Percentiles rank a stretch among this genome's conserved stretches.
Conservation (phyloP, 1,139 yeast species). For the Lodderomyces metapsilosis region DNA sequence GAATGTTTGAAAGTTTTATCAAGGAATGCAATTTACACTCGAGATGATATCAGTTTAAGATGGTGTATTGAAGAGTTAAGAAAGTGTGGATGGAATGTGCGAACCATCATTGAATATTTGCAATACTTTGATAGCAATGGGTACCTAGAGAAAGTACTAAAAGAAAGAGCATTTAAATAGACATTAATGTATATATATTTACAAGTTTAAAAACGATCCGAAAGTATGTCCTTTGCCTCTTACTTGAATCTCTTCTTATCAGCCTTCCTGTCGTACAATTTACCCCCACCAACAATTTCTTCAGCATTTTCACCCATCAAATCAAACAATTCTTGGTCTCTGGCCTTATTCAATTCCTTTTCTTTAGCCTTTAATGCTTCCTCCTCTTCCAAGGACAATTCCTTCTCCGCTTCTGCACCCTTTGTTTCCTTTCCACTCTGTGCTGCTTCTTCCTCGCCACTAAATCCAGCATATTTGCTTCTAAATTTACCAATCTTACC, state of each 20-base stretch:
- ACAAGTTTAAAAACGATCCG: no score
- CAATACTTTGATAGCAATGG: constrained; percentile 9
- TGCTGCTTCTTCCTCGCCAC: constrained; percentile 16
- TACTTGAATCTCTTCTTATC: constrained; percentile 28
- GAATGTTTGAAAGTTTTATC: constrained; percentile 20
- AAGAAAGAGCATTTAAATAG: constrained; percentile 4
- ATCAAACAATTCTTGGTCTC: constrained; percentile 53
- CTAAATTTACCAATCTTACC: constrained; percentile 86
- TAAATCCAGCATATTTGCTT: constrained; percentile 64
- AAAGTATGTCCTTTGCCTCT: no score
- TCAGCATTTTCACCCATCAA: constrained; percentile 62
- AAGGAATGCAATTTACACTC: constrained; percentile 21
- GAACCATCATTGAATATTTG: constrained; percentile 19
- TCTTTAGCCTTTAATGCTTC: constrained; percentile 17
- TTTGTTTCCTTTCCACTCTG: constrained; percentile 16
- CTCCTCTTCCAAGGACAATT: constrained; percentile 15
- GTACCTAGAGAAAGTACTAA: constrained; percentile 11
- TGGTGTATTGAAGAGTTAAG: constrained; percentile 39
- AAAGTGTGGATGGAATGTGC: constrained; percentile 25
- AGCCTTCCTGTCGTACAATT: constrained; percentile 52
- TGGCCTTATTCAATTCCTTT: constrained; percentile 15
- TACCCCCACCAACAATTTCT: constrained; percentile 64
- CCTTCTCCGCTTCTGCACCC: constrained; percentile 7
- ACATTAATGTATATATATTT: background rate
- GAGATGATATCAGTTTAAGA: constrained; percentile 22